Conservation (phyloP, 768 basidiomycete species). For the Rhodotorula paludigena region DNA sequence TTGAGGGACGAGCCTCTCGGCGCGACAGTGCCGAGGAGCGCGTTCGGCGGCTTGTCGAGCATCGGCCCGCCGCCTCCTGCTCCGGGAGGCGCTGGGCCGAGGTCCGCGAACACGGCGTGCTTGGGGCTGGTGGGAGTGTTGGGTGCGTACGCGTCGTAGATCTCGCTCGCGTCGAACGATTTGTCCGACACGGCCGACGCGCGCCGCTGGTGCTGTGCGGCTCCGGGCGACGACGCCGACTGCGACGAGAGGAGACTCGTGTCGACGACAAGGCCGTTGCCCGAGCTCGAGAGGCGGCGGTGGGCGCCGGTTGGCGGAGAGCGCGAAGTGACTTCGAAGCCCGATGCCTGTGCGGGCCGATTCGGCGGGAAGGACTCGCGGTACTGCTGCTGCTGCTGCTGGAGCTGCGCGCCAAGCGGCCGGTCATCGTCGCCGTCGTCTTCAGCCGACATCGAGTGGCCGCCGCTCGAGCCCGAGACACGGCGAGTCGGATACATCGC, state of each 20-base stretch:
- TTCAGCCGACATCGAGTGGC: neutral
- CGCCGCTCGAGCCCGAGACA: neutral
- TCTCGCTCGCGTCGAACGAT: slow-evolving; percentile 23
- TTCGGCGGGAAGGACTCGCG: slow-evolving; percentile 19
- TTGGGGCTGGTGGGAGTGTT: no score
- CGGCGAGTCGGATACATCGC: slow-evolving; percentile 1
- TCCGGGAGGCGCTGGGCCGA: neutral
- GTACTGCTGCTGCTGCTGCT: neutral
- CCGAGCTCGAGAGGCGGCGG: slow-evolving; percentile 1
- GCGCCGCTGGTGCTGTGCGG: neutral
- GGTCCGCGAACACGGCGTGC: accelerated
- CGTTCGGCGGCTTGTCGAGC: neutral
- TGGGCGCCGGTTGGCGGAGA: no score
- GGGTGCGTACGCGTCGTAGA: slow-evolving; percentile 29
- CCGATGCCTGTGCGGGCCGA: slow-evolving; percentile 6
- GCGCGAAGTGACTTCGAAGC: slow-evolving; percentile 26
- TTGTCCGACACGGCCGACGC: slow-evolving; percentile 16
- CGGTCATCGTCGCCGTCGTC: slow-evolving; percentile 32
- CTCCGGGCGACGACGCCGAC: neutral
- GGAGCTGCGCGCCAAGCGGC: slow-evolving; percentile 3
- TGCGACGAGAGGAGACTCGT: neutral
- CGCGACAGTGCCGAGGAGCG: slow-evolving; percentile 1
- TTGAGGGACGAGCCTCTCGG: slow-evolving; percentile 4
- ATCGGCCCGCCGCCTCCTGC: neutral
- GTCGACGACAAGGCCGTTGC: no score